Percentiles rank a stretch among this genome's conserved stretches.
These are phyloP conservation scores for Xylariales sp. DNA, from an alignment of 2,329 filamentous ascomycete genomes.

Conservation along the genomic window DNA sequence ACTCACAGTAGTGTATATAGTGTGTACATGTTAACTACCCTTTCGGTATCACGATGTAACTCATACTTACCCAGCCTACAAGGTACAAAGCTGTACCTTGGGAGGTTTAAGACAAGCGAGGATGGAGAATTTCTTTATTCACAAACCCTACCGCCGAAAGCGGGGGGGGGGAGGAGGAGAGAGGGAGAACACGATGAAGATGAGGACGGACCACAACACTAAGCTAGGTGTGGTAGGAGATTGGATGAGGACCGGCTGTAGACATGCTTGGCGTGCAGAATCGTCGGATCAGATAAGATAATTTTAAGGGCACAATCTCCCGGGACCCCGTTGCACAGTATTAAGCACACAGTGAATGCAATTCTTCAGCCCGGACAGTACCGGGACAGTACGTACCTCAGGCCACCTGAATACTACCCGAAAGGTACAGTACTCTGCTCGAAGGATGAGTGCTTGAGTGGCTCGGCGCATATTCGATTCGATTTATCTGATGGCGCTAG, in stretches of 20 bases:
- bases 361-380: neutral
- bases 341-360: neutral
- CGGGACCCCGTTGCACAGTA: neutral
- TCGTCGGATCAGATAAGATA: slow-evolving; percentile 52
- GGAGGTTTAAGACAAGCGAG: slow-evolving; percentile 9
- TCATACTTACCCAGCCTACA: slow-evolving; percentile 28
- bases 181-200: slow-evolving; percentile 8
- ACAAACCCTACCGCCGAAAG: slow-evolving; percentile 40
- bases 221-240: slow-evolving; percentile 36
- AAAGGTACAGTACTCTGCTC: too few relatives aligned
- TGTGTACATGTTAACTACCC: neutral
- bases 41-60: slow-evolving; percentile 37
- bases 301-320: slow-evolving; percentile 28
- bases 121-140: slow-evolving; percentile 6
- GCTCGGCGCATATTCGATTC: neutral
- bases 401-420: too few relatives aligned
- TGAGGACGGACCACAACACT: slow-evolving; percentile 27
- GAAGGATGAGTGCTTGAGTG: neutral
- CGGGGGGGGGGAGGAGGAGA: slow-evolving; percentile 26
- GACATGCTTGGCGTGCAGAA: slow-evolving; percentile 26
- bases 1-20: slow-evolving; percentile 25
- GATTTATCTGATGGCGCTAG: slow-evolving; percentile 40
- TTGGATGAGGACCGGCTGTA: neutral
- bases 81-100: slow-evolving; percentile 41
- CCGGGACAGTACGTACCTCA: too few relatives aligned